Evolutionary conservation across 495 filamentous ascomycete genomes (phyloP), one percentile per base, ranked within the genome.

Genomic region (Xylaria venustula): DNA sequence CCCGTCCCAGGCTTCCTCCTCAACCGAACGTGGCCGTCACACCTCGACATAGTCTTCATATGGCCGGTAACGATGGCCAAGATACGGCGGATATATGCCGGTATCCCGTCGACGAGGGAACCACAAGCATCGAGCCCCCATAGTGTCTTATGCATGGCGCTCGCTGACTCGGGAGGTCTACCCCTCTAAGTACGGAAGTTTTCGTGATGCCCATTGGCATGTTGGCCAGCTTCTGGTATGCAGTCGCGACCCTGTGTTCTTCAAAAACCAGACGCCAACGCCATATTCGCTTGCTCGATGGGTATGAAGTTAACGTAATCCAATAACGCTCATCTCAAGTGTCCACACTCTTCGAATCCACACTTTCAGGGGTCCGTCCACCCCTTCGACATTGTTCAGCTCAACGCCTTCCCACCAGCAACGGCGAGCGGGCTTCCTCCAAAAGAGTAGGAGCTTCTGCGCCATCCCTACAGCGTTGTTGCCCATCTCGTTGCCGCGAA

Each of bases 371-470:
- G 87, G 90, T 26, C 94, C 95, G 36, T 96, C 87, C 15, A 97
- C 85, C 11, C 94, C 94, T 49, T 97, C 95, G 14, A 99, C 90
- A 55, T 88, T 76, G 17, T 91, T 84, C 20, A 99, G 79, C 68
- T 97, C 93, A n/a, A 97, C 88, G 8, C 94, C 95, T 72, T 98
- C 94, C 94, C 94, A 99, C 94, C 94, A 99, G 79, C 94, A 99
- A 71, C 94, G 82, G 47, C 94, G 83, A 23, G 94, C 94, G 7
- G 94, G 94, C 73, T 99, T 99, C 62, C 94, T 83, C 94, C 94
- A 99, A 78, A 99, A 99, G 1, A 99, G 82, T 15, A 99, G 81
- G 42, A 99, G 85, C 78, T 99, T 99, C 75, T 99, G 94, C 11
- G 94, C 94, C 94, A 99, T 99, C 22, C 93, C 93, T 15, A 97